A percentile compares a stretch with the other conserved stretches of the same genome.
phyloP scores from a whole-genome alignment of 192 early-diverging fungal species.

The Hyaloraphidium curvatum region DNA sequence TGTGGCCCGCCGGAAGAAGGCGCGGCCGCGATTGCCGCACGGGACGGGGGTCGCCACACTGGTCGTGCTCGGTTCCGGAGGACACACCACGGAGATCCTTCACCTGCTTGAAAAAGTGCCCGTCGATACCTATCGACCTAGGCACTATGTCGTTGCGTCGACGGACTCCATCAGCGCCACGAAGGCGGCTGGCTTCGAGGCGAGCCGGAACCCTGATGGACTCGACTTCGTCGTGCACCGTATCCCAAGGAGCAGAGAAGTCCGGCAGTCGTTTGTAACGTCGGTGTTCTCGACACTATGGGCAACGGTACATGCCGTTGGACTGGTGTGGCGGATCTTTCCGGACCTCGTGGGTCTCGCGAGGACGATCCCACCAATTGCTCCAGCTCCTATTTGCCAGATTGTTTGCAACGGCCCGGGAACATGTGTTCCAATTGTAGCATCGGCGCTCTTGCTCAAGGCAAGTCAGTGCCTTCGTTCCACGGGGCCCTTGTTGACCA shows the following conservation, averaged over 20 bases:
- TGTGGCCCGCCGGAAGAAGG: too few species aligned
- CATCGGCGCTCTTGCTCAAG: slow-evolving; percentile 35
- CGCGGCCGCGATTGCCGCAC: too few species aligned
- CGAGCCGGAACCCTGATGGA: not conserved
- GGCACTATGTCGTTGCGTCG: slow-evolving; percentile 54
- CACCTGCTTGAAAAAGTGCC: too few species aligned
- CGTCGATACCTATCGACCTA: slow-evolving; percentile 38
- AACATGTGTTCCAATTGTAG: slow-evolving; percentile 55
- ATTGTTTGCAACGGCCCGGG: slow-evolving; percentile 80
- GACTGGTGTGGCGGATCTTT: slow-evolving; percentile 15
- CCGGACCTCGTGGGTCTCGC: slow-evolving; percentile 34
- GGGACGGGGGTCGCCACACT: too few species aligned
- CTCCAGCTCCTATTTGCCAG: slow-evolving; percentile 11
- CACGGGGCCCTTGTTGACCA: not conserved
- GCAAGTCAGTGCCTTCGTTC: slow-evolving; percentile 12
- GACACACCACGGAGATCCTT: too few species aligned
- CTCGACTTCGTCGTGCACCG: slow-evolving; percentile 5
- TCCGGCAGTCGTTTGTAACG: slow-evolving; percentile 44
- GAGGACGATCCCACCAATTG: not conserved
- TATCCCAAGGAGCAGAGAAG: slow-evolving; percentile 53
- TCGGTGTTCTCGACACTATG: slow-evolving; percentile 28
- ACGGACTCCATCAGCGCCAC: slow-evolving; percentile 36
- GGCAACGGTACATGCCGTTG: slow-evolving; percentile 8
- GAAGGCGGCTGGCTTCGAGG: slow-evolving; percentile 30
- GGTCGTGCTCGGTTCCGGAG: too few species aligned